phyloP scores from a whole-genome alignment of 2,329 filamentous ascomycete species.

The Fusarium sp. region DNA sequence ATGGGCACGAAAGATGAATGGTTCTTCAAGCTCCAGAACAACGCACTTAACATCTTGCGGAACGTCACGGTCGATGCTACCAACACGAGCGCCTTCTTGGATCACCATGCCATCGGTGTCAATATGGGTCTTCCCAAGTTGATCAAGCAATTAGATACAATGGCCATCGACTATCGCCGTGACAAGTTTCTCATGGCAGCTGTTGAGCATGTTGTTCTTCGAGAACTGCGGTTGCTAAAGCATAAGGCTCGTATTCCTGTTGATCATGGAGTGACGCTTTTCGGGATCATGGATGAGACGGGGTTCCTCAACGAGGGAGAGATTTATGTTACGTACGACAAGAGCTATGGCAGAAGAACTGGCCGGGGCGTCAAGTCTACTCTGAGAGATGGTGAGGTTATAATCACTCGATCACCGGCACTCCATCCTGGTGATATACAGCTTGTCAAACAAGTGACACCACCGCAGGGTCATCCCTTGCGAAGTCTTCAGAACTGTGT shows the following conservation, averaged over 20 bases:
- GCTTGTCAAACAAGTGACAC: constrained; percentile 69
- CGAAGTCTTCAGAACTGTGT: constrained; percentile 76
- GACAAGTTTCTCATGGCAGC: constrained; percentile 77
- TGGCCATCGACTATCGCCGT: constrained; percentile 72
- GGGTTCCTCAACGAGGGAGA: constrained; percentile 73
- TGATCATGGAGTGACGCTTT: constrained; percentile 76
- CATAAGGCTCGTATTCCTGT: constrained; percentile 82
- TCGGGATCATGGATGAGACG: constrained; percentile 87
- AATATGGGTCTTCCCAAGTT: constrained; percentile 70
- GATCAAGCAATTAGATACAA: constrained; percentile 66
- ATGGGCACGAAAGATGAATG: constrained; percentile 68
- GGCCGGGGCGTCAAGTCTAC: constrained; percentile 44
- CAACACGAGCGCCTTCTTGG: constrained; percentile 75
- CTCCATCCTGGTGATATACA: constrained; percentile 87
- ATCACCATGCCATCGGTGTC: constrained; percentile 69
- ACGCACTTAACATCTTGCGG: constrained; percentile 70
- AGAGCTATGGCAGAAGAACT: constrained; percentile 32
- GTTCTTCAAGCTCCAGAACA: constrained; percentile 73
- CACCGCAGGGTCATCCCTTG: constrained; percentile 69
- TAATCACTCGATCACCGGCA: constrained; percentile 83
- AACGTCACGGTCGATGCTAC: constrained; percentile 65
- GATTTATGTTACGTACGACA: constrained; percentile 72
- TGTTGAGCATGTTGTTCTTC: constrained; percentile 76
- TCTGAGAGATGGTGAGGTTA: constrained; percentile 57
- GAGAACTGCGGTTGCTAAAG: constrained; percentile 78